Conservation (phyloP, 371 early-diverging fungal species). For the Basidiobolus heterosporus region DNA sequence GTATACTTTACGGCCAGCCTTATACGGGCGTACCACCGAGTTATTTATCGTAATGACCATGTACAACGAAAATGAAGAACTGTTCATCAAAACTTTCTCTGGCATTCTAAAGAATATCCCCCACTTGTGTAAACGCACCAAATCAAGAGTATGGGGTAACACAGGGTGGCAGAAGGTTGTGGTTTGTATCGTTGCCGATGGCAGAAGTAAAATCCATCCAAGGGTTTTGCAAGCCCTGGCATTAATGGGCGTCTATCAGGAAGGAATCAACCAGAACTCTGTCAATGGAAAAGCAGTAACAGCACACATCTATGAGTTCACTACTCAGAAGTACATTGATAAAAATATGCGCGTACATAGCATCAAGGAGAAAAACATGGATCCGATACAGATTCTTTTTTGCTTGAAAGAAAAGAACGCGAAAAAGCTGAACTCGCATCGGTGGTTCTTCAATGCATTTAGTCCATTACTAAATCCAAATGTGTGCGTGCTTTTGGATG, state of each 20-base stretch:
- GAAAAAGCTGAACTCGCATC: conserved; percentile 76
- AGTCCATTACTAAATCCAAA: conserved; percentile 46
- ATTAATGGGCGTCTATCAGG: conserved; percentile 53
- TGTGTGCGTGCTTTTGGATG: conserved; percentile 60
- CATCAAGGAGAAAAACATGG: conserved; percentile 25
- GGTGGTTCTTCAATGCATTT: conserved; percentile 76
- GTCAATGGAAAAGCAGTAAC: conserved; percentile 35
- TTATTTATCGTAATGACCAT: conserved; percentile 53
- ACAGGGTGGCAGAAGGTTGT: conserved; percentile 73
- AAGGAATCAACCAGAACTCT: conserved; percentile 44
- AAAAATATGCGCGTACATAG: conserved; percentile 21
- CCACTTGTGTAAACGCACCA: conserved; percentile 43
- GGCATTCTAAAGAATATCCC: conserved; percentile 66
- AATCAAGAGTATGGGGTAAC: conserved; percentile 44
- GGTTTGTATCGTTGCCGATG: conserved; percentile 70
- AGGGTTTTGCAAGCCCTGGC: conserved; percentile 32
- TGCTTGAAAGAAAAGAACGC: conserved; percentile 75
- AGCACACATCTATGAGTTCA: conserved; percentile 73
- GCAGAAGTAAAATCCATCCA: conserved; percentile 47
- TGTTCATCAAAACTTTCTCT: conserved; percentile 57
- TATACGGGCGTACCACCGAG: conserved; percentile 30
- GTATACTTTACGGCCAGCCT: conserved; percentile 25
- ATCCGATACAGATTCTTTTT: conserved; percentile 65
- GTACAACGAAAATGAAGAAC: conserved; percentile 40
- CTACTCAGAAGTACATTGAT: conserved; percentile 45